A percentile compares a stretch with the other conserved stretches of the same genome.
phyloP scores from a whole-genome alignment of 1,284 basidiomycete genomes.

The Moesziomyces parantarcticus region DNA sequence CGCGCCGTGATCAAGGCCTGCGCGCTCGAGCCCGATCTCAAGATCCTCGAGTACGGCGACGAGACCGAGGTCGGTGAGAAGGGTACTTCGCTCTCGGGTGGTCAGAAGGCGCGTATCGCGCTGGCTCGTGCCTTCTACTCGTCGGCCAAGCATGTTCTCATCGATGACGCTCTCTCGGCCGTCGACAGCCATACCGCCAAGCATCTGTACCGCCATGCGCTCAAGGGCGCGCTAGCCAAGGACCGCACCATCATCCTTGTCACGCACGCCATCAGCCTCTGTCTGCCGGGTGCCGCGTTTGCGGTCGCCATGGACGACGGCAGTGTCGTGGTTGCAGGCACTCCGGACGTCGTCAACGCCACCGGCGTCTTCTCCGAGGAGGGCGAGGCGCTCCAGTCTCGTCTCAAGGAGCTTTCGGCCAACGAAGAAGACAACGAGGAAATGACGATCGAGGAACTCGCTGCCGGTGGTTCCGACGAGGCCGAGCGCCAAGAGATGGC shows the following conservation, averaged over 20 bases:
- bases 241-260: slow-evolving; percentile 82
- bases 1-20: slow-evolving; percentile 82
- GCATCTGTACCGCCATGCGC: slow-evolving; percentile 76
- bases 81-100: slow-evolving; percentile 78
- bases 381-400: slow-evolving; percentile 46
- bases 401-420: slow-evolving; percentile 18
- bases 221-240: slow-evolving; percentile 75
- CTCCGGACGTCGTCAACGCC: slow-evolving; percentile 70
- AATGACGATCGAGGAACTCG: slow-evolving; percentile 58
- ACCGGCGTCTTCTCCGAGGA: slow-evolving; percentile 50
- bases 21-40: slow-evolving; percentile 81
- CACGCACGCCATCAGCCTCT: slow-evolving; percentile 84
- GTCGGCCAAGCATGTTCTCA: slow-evolving; percentile 81
- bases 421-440: slow-evolving; percentile 35
- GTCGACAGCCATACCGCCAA: slow-evolving; percentile 89
- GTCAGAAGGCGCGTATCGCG: slow-evolving; percentile 84
- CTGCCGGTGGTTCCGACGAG: slow-evolving; percentile 50
- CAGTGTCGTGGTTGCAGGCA: slow-evolving; percentile 77
- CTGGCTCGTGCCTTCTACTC: slow-evolving; percentile 91
- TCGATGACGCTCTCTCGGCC: slow-evolving; percentile 91
- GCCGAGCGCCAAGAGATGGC: slow-evolving; percentile 55
- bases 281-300: slow-evolving; percentile 77
- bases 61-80: slow-evolving; percentile 90
- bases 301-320: slow-evolving; percentile 80
- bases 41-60: slow-evolving; percentile 93